Base-by-base conservation (phyloP, 495 filamentous ascomycete species). In the Aspergillus nanangensis region DNA sequence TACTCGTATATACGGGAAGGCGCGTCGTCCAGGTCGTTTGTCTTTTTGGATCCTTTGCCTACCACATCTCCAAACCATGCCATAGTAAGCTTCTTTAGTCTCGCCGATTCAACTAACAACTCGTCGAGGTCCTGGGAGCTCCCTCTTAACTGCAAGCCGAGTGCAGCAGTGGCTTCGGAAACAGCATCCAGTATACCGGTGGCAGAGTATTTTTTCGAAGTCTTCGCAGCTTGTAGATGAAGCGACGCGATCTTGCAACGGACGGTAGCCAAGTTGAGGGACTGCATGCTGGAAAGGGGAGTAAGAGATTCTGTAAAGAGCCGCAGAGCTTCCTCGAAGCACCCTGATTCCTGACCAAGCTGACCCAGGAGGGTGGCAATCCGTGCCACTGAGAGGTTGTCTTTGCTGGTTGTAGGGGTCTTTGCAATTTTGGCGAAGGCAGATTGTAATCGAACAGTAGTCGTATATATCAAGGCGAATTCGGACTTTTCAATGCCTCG, bases 111-210 rank as follows among this genome's bases (percentile, higher is more conserved):
- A 11, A 73, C 63, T 11, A 90, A 58, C 1, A 91, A 66, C 23
- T 87, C 83, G 51, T 90, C 85, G n/a, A 91, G 60, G 43, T 88
- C 84, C 9, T 59, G 56, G 3, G 72, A 60, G 11, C 78, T 82
- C 1, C 87, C 87, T 45, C 80, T 77, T 11, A 89, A 56, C 0
- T 78, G 70, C n/a, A 80, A 67, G 8, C 78, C 75, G 11, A 86
- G 45, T 0, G 83, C 72, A 36, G 70, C 61, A 4, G 64, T 61
- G 1, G 69, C 66, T 23, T 69, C 61, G 11, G 53, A 48, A 4
- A 64, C 47, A 14, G 63, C 62, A 15, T 56, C 46, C 11, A 65
- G 52, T 3, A 63, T 45, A 23, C 33, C 47, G 13, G 39, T 38
- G n/a, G 52, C 14, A 0, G 47, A 24, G 22, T 49, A 55, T 23